Evolutionary conservation across 352 stramenopile species (phyloP), one percentile per base, ranked within the genome.

Genomic region (Pythium biforme): DNA sequence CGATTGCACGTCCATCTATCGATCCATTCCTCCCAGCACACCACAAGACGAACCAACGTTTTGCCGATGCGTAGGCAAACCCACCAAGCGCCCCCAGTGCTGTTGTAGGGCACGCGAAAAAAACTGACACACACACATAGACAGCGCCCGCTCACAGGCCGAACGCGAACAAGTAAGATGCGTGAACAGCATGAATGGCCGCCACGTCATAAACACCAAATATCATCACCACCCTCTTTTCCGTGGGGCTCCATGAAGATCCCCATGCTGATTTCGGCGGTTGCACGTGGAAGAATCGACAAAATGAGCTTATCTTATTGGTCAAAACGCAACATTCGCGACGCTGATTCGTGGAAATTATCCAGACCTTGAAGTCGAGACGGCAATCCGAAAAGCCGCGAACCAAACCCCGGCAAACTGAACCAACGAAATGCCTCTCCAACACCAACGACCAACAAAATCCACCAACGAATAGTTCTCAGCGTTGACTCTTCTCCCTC

Each of bases 51-150:
- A 29, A 3, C 45, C 45, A 10, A 15, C 25, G 17, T 22, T 37
- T 55, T 22, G 50, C 50, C 50, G 50, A 57, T 57, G 10, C 50
- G 50, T 20, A 57, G 50, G 50, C 50, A 33, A 57, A 34, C 26
- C n/a, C 22, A 15, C 31, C 37, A 23, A n/a, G n/a, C n/a, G 6
- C 50, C 8, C 34, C n/a, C n/a, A 34, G 20, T 43, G 9, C 14
- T n/a, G n/a, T n/a, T n/a, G n/a, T n/a, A n/a, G n/a, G n/a, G n/a
- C 3, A 20, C 6, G 19, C 15, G 27, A 53, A 29, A 22, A 19
- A 27, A 40, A 39, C 11, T 14, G 8, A 29, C 43, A 17, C 20
- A 55, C 17, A 55, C 19, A 57, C 31, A 37, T 17, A 27, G 45
- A 8, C 23, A 10, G 14, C 26, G 25, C 17, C 6, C 27, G 25